phyloP scores from a whole-genome alignment of 257 asterid species.

The Ehretia macrophylla region DNA sequence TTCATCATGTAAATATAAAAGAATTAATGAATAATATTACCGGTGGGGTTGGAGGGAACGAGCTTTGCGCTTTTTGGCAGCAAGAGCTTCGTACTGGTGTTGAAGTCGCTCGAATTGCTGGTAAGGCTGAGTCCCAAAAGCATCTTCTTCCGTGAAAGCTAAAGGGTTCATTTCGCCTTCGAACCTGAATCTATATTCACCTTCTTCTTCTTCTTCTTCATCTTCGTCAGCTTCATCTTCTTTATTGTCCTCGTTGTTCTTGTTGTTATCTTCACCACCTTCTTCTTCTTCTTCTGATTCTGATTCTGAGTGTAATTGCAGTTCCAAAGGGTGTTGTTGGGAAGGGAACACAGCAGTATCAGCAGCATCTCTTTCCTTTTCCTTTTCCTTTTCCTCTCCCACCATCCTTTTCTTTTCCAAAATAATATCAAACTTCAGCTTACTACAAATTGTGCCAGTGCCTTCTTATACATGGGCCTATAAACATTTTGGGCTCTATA shows the following conservation, averaged over 20 bases:
- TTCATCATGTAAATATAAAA: no score
- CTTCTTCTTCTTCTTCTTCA: constrained; percentile 43
- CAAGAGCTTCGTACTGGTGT: constrained; percentile 54
- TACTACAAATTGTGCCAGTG: no score
- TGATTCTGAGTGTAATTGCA: constrained; percentile 25
- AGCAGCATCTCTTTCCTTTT: not conserved
- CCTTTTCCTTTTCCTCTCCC: not conserved
- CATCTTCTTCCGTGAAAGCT: constrained; percentile 54
- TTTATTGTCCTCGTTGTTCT: constrained; percentile 15
- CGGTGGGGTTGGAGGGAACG: constrained; percentile 20
- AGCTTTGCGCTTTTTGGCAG: constrained; percentile 61
- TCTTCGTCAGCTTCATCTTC: constrained; percentile 46
- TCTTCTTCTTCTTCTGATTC: constrained; percentile 21
- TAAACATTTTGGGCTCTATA: no score
- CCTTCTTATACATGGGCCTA: no score
- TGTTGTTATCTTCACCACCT: constrained; percentile 17
- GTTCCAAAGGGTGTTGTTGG: constrained; percentile 37
- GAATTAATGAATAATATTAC: no score
- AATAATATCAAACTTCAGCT: not conserved
- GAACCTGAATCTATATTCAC: constrained; percentile 52
- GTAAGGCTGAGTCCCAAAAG: constrained; percentile 65
- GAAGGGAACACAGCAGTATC: constrained; percentile 19
- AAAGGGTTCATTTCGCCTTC: constrained; percentile 70
- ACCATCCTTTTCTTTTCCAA: constrained; percentile 1
- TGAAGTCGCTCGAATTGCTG: constrained; percentile 63